A percentile compares a stretch with the other conserved stretches of the same genome.
These are phyloP conservation scores for Aspergillus hancockii DNA, from an alignment of 495 filamentous ascomycete genomes.

Conservation along the genomic window DNA sequence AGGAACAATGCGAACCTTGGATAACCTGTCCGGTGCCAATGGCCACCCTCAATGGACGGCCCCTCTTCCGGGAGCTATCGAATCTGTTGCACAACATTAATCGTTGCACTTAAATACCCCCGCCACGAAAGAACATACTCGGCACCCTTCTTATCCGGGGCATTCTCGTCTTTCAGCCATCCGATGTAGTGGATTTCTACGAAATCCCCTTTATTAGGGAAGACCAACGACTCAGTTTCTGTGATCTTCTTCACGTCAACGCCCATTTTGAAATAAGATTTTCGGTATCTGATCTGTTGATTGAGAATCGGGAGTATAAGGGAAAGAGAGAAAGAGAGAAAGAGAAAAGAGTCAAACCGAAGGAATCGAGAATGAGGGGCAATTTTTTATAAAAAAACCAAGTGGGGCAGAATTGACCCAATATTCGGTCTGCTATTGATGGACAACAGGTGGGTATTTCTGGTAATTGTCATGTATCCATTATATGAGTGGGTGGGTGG, in stretches of 20 bases:
- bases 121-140: constrained; percentile 39
- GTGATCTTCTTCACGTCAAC: constrained; percentile 49
- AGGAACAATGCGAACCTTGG: constrained; percentile 64
- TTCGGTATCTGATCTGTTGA: background rate
- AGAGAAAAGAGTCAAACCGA: background rate
- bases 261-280: constrained; percentile 55
- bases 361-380: background rate
- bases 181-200: constrained; percentile 85
- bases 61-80: constrained; percentile 65
- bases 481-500: no score
- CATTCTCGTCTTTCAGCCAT: constrained; percentile 66
- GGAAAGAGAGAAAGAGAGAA: background rate
- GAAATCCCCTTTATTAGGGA: constrained; percentile 60
- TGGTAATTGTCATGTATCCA: no score
- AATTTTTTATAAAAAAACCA: background rate
- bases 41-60: constrained; percentile 60
- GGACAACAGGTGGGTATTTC: no score
- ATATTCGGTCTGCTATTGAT: no score
- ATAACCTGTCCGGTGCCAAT: constrained; percentile 82
- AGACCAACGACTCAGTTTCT: constrained; percentile 46
- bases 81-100: constrained; percentile 55
- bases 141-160: constrained; percentile 49
- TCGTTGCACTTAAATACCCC: background rate
- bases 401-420: background rate
- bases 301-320: background rate